phyloP scores from a whole-genome alignment of 441 rosid genomes.

The Corymbia calophylla region DNA sequence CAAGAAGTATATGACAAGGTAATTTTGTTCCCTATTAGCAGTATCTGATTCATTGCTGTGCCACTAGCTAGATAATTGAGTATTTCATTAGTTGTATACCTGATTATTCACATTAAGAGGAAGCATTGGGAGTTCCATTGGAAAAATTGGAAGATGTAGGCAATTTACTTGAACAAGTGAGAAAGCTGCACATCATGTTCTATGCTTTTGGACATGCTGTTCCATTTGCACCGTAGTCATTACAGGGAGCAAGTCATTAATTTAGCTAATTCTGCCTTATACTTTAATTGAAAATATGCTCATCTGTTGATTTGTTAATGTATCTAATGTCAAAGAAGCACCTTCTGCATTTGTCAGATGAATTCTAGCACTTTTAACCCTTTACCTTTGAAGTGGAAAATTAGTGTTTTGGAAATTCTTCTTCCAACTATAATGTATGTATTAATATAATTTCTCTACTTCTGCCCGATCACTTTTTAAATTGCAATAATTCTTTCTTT shows the following conservation, averaged over 20 bases:
- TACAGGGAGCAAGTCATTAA: neutral
- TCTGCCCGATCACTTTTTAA: neutral
- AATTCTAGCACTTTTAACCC: neutral
- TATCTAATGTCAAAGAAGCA: neutral
- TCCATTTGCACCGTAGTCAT: neutral
- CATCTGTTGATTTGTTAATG: neutral
- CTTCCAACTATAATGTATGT: neutral
- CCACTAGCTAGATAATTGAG: neutral
- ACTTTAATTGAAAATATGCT: neutral
- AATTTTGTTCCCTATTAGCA: neutral
- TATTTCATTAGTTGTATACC: neutral
- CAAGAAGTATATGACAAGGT: slow-evolving; percentile 18
- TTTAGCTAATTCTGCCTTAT: neutral
- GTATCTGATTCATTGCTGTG: neutral
- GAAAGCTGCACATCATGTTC: neutral
- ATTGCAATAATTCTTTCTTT: neutral
- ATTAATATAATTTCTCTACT: neutral
- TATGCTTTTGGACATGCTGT: neutral
- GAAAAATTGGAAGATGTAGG: neutral
- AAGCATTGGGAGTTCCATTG: neutral
- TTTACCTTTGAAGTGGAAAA: neutral
- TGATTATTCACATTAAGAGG: neutral
- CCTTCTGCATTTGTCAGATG: neutral
- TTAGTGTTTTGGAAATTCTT: neutral
- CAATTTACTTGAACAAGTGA: neutral